phyloP scores from a whole-genome alignment of 176 grass and related monocot genomes.

The Phoenix dactylifera region DNA sequence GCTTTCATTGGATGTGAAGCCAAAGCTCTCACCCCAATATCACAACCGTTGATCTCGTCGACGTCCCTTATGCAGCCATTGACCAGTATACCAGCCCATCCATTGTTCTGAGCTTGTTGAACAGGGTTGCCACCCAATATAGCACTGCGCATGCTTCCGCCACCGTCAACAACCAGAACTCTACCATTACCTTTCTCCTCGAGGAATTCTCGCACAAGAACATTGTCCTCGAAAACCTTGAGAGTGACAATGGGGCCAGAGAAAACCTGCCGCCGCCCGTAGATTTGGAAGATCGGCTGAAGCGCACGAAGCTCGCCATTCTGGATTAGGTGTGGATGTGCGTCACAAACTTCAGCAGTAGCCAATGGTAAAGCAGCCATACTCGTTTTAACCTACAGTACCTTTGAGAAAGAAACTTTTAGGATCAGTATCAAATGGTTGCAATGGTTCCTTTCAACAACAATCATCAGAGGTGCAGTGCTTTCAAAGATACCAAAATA shows the following conservation, averaged over 20 bases:
- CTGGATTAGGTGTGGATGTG: slow-evolving; percentile 40
- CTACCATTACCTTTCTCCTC: slow-evolving; percentile 70
- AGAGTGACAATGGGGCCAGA: slow-evolving; percentile 66
- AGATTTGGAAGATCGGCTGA: slow-evolving; percentile 63
- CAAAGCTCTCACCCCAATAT: slow-evolving; percentile 67
- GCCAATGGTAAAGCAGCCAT: slow-evolving; percentile 59
- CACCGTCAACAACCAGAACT: slow-evolving; percentile 61
- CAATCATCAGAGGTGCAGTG: too few species aligned
- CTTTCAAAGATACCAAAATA: too few species aligned
- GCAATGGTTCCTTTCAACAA: too few species aligned
- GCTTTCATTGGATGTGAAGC: slow-evolving; percentile 69
- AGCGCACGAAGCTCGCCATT: slow-evolving; percentile 64
- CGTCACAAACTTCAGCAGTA: slow-evolving; percentile 80
- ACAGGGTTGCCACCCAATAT: slow-evolving; percentile 73
- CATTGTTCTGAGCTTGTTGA: slow-evolving; percentile 77
- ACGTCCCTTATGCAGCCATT: slow-evolving; percentile 85
- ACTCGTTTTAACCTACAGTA: too few species aligned
- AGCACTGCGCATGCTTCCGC: slow-evolving; percentile 68
- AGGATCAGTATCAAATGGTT: too few species aligned
- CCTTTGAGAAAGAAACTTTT: too few species aligned
- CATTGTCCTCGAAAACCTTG: slow-evolving; percentile 89
- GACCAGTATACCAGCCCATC: slow-evolving; percentile 70
- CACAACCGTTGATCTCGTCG: slow-evolving; percentile 88
- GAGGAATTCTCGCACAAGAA: slow-evolving; percentile 60
- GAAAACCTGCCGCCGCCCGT: slow-evolving; percentile 56